A percentile compares a stretch with the other conserved stretches of the same genome.
Evolutionary conservation across 2,329 filamentous ascomycete species (phyloP).

Genomic region (Alternaria triticina): DNA sequence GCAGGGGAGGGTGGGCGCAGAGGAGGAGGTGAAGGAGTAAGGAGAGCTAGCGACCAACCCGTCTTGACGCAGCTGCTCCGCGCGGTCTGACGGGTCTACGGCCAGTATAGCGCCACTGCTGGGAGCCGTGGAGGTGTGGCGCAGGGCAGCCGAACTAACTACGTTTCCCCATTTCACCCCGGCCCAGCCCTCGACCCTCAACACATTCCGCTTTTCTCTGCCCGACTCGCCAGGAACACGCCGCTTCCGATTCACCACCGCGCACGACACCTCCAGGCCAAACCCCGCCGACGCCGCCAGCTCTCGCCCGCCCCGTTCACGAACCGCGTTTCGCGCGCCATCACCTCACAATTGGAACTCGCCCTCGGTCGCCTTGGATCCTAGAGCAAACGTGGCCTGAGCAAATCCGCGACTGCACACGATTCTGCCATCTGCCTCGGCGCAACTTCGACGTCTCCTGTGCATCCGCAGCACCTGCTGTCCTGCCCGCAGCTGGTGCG

Average conservation of each 20-base stretch:
- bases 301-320: not conserved
- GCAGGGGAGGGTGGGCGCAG: not conserved
- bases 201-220: not conserved
- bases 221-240: not conserved
- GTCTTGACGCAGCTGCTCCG: not conserved
- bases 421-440: not conserved
- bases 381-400: not conserved
- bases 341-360: not conserved
- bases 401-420: not conserved
- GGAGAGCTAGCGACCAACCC: not conserved
- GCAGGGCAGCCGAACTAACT: constrained; percentile 13
- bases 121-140: constrained; percentile 6
- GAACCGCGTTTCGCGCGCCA: constrained; percentile 5
- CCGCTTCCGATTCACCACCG: not conserved
- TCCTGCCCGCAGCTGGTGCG: constrained; percentile 8
- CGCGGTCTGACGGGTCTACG: not conserved
- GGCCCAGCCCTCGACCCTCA: not conserved
- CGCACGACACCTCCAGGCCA: not conserved
- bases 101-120: constrained; percentile 10
- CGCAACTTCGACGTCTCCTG: not conserved
- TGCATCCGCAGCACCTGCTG: constrained; percentile 15
- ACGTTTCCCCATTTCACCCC: constrained; percentile 15
- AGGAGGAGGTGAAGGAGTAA: not conserved
- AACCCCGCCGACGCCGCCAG: not conserved
- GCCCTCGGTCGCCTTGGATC: not conserved